Evolutionary conservation across 768 basidiomycete genomes (phyloP), one percentile per base, ranked within the genome.

Genomic region (Pleurotus pulmonarius): DNA sequence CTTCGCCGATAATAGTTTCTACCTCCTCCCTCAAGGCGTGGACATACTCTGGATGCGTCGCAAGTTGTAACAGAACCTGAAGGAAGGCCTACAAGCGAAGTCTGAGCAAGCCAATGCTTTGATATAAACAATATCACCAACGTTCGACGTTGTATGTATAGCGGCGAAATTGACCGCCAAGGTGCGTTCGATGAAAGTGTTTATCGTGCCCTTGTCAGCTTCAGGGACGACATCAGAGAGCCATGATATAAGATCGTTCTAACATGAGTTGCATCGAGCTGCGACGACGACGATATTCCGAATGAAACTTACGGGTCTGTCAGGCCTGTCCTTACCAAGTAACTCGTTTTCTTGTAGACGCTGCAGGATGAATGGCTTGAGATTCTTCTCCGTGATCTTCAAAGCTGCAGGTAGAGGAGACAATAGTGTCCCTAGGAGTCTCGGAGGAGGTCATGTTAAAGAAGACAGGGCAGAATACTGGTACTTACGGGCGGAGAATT

Each of bases 71-170:
- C 3, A 73, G 55, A 4, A 64, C 67, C 9, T 68, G 70, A 0
- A 66, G 65, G 55, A 75, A 63, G 1, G 63, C 58, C 66, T 69
- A 24, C 22, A 13, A 26, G 20, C 20, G 20, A 20, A 1, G 20
- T 20, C 20, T 20, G 20, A 20, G 20, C 20, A 20, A 3, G 20
- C 20, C 20, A 20, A 1, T 20, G 20, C 20, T 20, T 20, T 20
- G 3, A 20, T 20, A 20, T 3, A 1, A 20, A 20, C 20, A 3
- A 20, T 1, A 20, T 20, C 20, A 20, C 69, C 7, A 54, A 77
- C 77, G 57, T 68, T 64, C 2, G 77, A 69, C 1, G 73, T 66
- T 0, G 77, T 79, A 56, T 81, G 78, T 24, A 69, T 73, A 3
- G 75, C 67, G 0, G 71, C 74, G 43, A 77, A 71, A 61, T 78